phyloP scores from a whole-genome alignment of 208 protist species.

The Crithidia fasciculata region DNA sequence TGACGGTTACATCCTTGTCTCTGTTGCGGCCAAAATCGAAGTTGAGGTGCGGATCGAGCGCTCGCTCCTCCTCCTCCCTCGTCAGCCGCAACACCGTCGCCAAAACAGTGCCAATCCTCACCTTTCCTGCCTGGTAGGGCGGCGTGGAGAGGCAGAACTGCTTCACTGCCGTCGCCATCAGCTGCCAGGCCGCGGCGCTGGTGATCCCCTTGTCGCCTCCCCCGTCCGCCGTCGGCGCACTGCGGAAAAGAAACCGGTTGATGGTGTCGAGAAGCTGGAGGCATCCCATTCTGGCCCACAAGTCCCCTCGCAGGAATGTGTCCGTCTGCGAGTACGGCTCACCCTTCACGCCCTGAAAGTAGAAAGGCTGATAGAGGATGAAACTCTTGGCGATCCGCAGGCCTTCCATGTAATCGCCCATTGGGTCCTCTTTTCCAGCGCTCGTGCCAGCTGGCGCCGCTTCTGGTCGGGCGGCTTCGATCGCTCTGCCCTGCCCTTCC shows the following conservation, averaged over 20 bases:
- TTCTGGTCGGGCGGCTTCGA: not conserved
- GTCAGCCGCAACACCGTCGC: not conserved
- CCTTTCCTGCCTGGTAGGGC: not conserved
- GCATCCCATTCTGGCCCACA: not conserved
- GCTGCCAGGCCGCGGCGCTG: not conserved
- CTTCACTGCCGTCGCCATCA: not conserved
- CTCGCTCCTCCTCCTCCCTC: not conserved
- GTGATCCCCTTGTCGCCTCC: not conserved
- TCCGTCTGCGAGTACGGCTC: not conserved
- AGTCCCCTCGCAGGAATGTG: not conserved
- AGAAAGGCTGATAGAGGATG: not conserved
- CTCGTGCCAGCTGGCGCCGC: too few species aligned
- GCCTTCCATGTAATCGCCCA: not conserved
- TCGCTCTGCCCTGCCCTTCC: not conserved
- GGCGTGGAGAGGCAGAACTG: not conserved
- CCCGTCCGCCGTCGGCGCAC: not conserved
- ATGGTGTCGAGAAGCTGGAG: not conserved
- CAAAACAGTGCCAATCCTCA: not conserved
- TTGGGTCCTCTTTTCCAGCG: not conserved
- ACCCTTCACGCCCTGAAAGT: not conserved
- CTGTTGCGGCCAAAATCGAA: not conserved
- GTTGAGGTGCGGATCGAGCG: not conserved
- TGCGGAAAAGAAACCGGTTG: not conserved
- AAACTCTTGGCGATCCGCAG: not conserved
- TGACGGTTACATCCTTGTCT: not conserved